These are phyloP conservation scores for Chamaecyparis obtusa DNA, from an alignment of 75 land plant genomes.

Conservation along the genomic window DNA sequence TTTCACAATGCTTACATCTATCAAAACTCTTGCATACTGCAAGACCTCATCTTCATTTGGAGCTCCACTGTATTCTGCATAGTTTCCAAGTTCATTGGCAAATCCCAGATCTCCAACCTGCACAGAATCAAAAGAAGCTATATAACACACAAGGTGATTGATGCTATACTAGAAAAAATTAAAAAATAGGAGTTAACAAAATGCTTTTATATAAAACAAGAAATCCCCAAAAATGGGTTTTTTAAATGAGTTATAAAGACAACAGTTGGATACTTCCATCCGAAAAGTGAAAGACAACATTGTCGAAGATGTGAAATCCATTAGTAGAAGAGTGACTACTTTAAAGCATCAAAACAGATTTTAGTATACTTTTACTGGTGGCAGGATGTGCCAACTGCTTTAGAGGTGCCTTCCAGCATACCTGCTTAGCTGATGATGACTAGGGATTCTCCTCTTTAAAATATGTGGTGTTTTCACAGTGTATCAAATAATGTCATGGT, in stretches of 20 bases:
- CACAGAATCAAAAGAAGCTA: not conserved
- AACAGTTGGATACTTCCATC: not conserved
- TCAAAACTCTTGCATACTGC: conserved; percentile 55
- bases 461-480: too few species aligned
- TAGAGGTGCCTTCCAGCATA: not conserved
- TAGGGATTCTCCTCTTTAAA: not conserved
- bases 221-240: not conserved
- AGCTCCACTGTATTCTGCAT: conserved; percentile 63
- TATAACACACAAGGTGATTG: not conserved
- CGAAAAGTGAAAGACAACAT: not conserved
- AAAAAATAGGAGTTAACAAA: not conserved
- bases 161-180: not conserved
- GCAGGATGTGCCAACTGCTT: not conserved
- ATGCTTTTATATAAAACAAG: not conserved
- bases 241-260: not conserved
- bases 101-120: conserved; percentile 58
- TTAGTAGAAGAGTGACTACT: not conserved
- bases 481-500: too few species aligned
- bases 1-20: conserved; percentile 29
- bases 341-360: not conserved
- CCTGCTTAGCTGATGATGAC: not conserved
- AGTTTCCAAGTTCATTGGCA: conserved; percentile 55
- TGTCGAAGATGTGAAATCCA: not conserved
- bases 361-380: not conserved
- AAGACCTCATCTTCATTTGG: conserved; percentile 57